Percentiles rank a stretch among this genome's conserved stretches.
These are phyloP conservation scores for Bruguiera hainesii DNA, from an alignment of 441 rosid genomes.

Conservation along the genomic window DNA sequence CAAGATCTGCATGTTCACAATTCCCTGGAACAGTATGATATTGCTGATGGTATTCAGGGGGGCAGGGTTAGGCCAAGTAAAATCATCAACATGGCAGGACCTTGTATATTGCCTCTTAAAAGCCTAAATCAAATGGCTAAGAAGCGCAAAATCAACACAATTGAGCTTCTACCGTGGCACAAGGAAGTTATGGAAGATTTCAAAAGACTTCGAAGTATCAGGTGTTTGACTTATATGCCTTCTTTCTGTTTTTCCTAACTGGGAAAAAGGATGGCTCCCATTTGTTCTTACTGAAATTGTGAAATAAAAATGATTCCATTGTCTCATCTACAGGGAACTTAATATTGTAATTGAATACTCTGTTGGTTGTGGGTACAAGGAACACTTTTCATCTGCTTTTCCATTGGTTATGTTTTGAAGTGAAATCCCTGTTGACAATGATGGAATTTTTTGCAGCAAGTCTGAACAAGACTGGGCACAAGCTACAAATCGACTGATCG, in stretches of 20 bases:
- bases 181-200: constrained; percentile 49
- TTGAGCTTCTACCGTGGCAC: constrained; percentile 58
- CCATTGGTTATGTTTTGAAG: too few relatives aligned
- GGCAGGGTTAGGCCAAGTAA: constrained; percentile 21
- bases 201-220: constrained; percentile 41
- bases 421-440: not conserved
- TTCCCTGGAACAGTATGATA: not conserved
- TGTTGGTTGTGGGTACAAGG: too few relatives aligned
- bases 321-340: too few relatives aligned
- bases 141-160: constrained; percentile 50
- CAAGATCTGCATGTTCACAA: not conserved
- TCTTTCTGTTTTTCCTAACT: not conserved
- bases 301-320: too few relatives aligned
- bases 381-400: too few relatives aligned
- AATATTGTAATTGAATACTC: too few relatives aligned
- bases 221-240: constrained; percentile 25
- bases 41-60: constrained; percentile 28
- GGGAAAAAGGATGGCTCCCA: not conserved
- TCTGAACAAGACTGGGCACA: constrained; percentile 76
- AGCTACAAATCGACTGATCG: constrained; percentile 57
- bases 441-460: constrained; percentile 39
- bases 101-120: constrained; percentile 29
- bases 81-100: constrained; percentile 20
- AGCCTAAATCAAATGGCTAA: constrained; percentile 22
- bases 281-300: not conserved